These are phyloP conservation scores for Pseudocercospora macadamiae DNA, from an alignment of 2,329 filamentous ascomycete species.

Conservation along the genomic window DNA sequence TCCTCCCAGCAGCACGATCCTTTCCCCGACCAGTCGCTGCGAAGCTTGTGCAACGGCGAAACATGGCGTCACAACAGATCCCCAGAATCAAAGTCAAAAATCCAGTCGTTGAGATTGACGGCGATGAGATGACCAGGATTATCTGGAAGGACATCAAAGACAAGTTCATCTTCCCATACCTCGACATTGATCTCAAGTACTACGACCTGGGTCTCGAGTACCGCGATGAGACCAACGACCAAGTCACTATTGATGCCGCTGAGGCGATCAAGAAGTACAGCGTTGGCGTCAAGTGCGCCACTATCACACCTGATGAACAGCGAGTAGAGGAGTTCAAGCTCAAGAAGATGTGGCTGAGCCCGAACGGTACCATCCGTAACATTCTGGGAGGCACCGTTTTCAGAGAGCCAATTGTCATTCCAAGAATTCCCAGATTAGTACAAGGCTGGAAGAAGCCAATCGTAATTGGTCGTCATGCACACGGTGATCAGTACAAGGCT, in stretches of 20 bases:
- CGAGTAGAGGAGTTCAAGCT: constrained; percentile 97
- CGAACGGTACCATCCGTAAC: constrained; percentile 84
- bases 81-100: constrained; percentile 99
- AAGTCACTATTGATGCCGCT: constrained; percentile 92
- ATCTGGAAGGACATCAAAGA: constrained; percentile 99
- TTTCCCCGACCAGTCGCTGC: constrained; percentile 38
- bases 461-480: constrained; percentile 97
- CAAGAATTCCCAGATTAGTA: constrained; percentile 86
- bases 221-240: constrained; percentile 92
- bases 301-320: constrained; percentile 96
- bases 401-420: constrained; percentile 97
- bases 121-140: constrained; percentile 93
- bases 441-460: constrained; percentile 99
- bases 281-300: constrained; percentile 98
- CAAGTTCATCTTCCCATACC: constrained; percentile 95
- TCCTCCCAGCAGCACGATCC: constrained; percentile 28
- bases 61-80: constrained; percentile 42
- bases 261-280: constrained; percentile 99
- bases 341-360: constrained; percentile 99
- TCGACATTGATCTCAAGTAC: constrained; percentile 91
- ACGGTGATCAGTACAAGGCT: constrained; percentile 97
- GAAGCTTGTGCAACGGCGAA: constrained; percentile 40
- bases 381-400: constrained; percentile 90
- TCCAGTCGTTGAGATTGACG: constrained; percentile 95
- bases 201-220: constrained; percentile 73